These are phyloP conservation scores for Tylopilus balloui DNA, from an alignment of 768 basidiomycete species.

Conservation along the genomic window DNA sequence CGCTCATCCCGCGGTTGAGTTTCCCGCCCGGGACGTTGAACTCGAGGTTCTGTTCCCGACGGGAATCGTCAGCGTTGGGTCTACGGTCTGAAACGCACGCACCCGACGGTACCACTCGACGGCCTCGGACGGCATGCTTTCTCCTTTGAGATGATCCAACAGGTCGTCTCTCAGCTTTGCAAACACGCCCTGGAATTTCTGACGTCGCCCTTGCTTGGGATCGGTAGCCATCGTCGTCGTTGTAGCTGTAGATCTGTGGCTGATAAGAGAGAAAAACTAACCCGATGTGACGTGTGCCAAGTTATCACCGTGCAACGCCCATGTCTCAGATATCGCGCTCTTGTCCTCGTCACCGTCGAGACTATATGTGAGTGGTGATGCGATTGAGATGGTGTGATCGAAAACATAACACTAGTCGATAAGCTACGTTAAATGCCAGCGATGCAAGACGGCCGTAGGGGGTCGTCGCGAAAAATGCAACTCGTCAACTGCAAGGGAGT, in stretches of 20 bases:
- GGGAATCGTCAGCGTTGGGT: neutral
- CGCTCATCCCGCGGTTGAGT: constrained; percentile 94
- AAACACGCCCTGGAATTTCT: constrained; percentile 72
- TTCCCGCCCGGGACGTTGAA: constrained; percentile 97
- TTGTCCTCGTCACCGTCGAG: neutral
- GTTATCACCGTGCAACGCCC: neutral
- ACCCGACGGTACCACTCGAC: constrained; percentile 74
- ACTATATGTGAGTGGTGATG: constrained; percentile 21
- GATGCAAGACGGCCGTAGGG: neutral
- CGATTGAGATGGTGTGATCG: constrained; percentile 10
- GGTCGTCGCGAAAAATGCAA: neutral
- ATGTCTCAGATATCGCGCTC: neutral
- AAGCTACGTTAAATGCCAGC: constrained; percentile 14
- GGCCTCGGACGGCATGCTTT: constrained; percentile 82
- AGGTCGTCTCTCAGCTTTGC: constrained; percentile 72
- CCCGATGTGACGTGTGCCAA: neutral
- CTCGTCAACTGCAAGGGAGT: neutral
- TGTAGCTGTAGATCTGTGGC: neutral
- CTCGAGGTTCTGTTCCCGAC: constrained; percentile 50
- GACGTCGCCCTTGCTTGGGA: constrained; percentile 44
- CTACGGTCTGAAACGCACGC: constrained; percentile 31
- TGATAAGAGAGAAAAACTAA: too few relatives aligned
- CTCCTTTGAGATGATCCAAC: constrained; percentile 55
- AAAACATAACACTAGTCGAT: constrained; percentile 8
- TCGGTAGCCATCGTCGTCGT: constrained; percentile 21